A percentile compares a stretch with the other conserved stretches of the same genome.
Evolutionary conservation across 2,329 filamentous ascomycete species (phyloP).

Genomic region (Proliferodiscus dingleyae): DNA sequence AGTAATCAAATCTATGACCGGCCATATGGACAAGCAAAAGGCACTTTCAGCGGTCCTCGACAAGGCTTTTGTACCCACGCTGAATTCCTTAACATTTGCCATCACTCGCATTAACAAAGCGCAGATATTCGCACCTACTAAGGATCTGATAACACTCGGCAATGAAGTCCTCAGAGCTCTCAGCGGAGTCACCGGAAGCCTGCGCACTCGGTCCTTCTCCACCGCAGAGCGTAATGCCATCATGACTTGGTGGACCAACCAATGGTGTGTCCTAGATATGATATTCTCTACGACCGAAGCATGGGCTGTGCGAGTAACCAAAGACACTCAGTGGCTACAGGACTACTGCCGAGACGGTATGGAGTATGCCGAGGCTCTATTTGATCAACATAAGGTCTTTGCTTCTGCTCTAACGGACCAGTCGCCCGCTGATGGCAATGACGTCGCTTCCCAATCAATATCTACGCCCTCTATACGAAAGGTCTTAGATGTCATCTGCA

Average conservation of each 20-base stretch:
- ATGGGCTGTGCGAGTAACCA: conserved; percentile 66
- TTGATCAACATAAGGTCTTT: conserved; percentile 81
- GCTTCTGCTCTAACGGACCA: conserved; percentile 42
- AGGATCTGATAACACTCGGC: conserved; percentile 52
- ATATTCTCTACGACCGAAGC: conserved; percentile 78
- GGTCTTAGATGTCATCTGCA: conserved; percentile 61
- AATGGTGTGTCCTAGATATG: conserved; percentile 77
- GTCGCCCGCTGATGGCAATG: conserved; percentile 32
- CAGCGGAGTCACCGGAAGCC: conserved; percentile 51
- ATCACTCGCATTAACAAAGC: conserved; percentile 39
- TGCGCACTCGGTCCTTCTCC: conserved; percentile 25
- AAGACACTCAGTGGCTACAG: conserved; percentile 61
- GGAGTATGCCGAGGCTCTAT: conserved; percentile 81
- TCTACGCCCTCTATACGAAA: conserved; percentile 39
- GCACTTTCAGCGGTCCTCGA: conserved; percentile 45
- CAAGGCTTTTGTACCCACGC: conserved; percentile 39
- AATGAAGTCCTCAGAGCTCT: conserved; percentile 52
- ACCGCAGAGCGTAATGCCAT: conserved; percentile 39
- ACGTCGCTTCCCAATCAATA: conserved; percentile 24
- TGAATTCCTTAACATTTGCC: conserved; percentile 42
- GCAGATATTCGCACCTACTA: conserved; percentile 52
- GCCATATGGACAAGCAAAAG: conserved; percentile 51
- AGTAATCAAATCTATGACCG: conserved; percentile 76
- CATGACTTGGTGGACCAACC: conserved; percentile 71
- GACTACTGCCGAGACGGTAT: conserved; percentile 94